Conservation (phyloP, 768 basidiomycete species). For the Pleurotus platypus region DNA sequence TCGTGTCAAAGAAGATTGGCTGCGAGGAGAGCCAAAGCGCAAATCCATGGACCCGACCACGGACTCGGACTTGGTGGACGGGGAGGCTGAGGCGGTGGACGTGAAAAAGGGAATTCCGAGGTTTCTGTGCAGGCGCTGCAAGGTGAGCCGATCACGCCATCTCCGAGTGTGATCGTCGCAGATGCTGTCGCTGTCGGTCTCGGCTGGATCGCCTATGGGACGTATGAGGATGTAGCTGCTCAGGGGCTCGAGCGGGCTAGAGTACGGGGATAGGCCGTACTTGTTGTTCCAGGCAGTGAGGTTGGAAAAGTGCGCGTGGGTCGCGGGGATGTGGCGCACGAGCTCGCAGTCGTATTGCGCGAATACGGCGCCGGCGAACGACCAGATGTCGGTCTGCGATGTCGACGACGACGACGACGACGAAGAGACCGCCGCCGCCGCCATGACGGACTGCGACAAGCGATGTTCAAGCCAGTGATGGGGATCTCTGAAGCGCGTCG, state of each 20-base stretch:
- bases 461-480: conserved; percentile 44
- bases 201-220: conserved; percentile 9
- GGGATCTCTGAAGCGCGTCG: conserved; percentile 33
- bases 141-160: conserved; percentile 16
- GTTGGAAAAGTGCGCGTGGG: conserved; percentile 3
- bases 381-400: conserved; percentile 34
- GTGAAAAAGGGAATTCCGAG: conserved; percentile 23
- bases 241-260: neutral
- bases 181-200: neutral
- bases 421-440: conserved; percentile 8
- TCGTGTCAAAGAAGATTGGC: neutral
- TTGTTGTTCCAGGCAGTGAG: conserved; percentile 12
- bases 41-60: neutral
- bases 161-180: conserved; percentile 4
- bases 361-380: conserved; percentile 36
- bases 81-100: neutral
- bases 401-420: conserved; percentile 10
- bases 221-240: conserved; percentile 16
- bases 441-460: conserved; percentile 30
- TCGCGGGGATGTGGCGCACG: conserved; percentile 11
- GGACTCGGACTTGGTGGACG: neutral
- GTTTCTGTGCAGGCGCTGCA: conserved; percentile 26
- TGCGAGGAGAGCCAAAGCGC: neutral
- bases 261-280: neutral
- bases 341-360: conserved; percentile 39